phyloP scores from a whole-genome alignment of 108 stramenopile species.

The Nitzschia sp. region DNA sequence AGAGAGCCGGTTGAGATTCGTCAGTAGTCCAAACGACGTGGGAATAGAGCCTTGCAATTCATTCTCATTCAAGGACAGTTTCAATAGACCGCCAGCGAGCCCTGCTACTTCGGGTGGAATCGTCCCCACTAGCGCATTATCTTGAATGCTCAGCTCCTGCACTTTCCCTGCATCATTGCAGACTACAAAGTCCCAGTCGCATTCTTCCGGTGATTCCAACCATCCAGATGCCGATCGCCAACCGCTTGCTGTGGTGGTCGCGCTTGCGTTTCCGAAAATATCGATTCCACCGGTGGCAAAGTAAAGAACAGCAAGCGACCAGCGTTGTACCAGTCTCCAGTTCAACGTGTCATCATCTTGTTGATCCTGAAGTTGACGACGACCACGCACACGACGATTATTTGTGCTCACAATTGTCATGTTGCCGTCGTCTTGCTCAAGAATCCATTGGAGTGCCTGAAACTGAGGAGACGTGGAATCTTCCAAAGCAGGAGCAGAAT shows the following conservation, averaged over 20 bases:
- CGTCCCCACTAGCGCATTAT: slow-evolving; percentile 17
- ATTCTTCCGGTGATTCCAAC: slow-evolving; percentile 33
- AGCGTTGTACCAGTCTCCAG: slow-evolving; percentile 25
- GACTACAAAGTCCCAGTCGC: slow-evolving; percentile 26
- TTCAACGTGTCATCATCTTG: too few relatives aligned
- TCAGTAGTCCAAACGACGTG: slow-evolving; percentile 6
- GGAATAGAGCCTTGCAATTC: slow-evolving; percentile 9
- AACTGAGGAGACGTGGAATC: slow-evolving; percentile 16
- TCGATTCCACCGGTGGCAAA: neutral
- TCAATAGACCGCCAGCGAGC: neutral
- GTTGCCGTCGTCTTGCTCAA: neutral
- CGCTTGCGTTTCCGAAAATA: neutral
- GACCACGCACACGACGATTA: neutral
- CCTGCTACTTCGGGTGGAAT: slow-evolving; percentile 15
- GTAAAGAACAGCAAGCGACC: slow-evolving; percentile 23
- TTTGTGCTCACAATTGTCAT: neutral
- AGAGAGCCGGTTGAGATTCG: neutral
- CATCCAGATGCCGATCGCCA: slow-evolving; percentile 16
- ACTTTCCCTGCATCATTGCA: neutral
- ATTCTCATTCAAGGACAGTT: slow-evolving; percentile 9
- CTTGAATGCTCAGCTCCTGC: slow-evolving; percentile 9
- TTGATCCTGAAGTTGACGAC: neutral
- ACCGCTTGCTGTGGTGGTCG: neutral
- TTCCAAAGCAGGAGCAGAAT: neutral
- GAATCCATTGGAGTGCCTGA: slow-evolving; percentile 19